phyloP scores from a whole-genome alignment of 768 basidiomycete species.

The Naganishia friedmannii region DNA sequence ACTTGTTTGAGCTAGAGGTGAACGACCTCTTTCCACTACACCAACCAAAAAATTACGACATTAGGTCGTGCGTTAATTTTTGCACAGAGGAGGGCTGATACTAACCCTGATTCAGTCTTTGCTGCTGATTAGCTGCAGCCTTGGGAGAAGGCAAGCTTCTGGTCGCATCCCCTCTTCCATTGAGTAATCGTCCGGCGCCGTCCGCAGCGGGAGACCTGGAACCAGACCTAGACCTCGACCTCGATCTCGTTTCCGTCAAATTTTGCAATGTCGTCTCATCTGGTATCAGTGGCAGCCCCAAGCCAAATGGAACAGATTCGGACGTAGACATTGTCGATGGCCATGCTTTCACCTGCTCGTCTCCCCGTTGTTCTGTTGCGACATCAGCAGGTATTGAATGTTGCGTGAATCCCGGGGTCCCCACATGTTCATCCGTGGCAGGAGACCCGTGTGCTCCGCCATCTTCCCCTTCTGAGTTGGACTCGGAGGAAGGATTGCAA shows the following conservation, averaged over 20 bases:
- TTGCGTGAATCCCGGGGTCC: neutral
- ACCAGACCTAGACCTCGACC: slow-evolving; percentile 9
- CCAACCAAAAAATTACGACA: neutral
- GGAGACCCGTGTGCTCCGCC: neutral
- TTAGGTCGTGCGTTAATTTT: neutral
- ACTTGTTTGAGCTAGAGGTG: neutral
- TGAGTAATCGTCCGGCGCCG: neutral
- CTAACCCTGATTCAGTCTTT: neutral
- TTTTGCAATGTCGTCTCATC: slow-evolving; percentile 5
- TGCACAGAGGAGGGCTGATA: neutral
- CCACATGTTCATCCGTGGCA: neutral
- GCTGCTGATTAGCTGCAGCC: neutral
- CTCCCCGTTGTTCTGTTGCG: neutral
- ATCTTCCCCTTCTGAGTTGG: neutral
- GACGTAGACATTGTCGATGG: neutral
- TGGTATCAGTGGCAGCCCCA: slow-evolving; percentile 17
- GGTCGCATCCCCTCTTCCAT: neutral
- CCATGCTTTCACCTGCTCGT: neutral
- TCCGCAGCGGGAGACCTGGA: slow-evolving; percentile 5
- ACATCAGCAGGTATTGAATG: neutral
- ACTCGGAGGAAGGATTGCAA: neutral
- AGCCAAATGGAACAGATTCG: neutral
- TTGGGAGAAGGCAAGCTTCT: slow-evolving; percentile 5
- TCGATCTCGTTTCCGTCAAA: neutral
- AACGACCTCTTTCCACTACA: slow-evolving; percentile 1